Evolutionary conservation across 2,329 filamentous ascomycete genomes (phyloP).

Genomic region (Pseudopyrenochaeta lycopersici): DNA sequence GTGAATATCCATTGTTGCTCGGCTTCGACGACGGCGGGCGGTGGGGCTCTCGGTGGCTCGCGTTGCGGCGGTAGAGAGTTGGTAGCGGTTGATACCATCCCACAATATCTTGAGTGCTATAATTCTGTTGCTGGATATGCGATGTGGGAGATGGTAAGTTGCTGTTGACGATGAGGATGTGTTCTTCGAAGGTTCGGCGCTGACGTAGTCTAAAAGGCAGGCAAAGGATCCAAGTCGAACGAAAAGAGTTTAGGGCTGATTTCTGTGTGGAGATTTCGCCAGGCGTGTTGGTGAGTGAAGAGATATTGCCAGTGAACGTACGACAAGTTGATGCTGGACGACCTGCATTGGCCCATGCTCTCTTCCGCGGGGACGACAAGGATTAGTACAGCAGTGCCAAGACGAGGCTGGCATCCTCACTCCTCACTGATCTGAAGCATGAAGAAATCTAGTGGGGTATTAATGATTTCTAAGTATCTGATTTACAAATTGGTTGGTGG

Average conservation of each 20-base stretch:
- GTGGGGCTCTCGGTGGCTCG: slow-evolving; percentile 47
- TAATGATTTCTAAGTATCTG: too few relatives aligned
- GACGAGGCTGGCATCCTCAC: not conserved
- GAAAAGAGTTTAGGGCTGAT: not conserved
- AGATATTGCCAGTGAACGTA: slow-evolving; percentile 9
- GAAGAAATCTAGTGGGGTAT: too few relatives aligned
- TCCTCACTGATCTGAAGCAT: not conserved
- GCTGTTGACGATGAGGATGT: not conserved
- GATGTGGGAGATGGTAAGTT: not conserved
- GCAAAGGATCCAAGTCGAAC: not conserved
- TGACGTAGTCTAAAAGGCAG: not conserved
- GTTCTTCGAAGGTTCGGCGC: not conserved
- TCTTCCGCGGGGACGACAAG: slow-evolving; percentile 27
- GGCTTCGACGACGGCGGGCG: slow-evolving; percentile 61
- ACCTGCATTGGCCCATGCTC: slow-evolving; percentile 16
- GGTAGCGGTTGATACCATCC: slow-evolving; percentile 41
- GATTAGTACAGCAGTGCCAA: slow-evolving; percentile 19
- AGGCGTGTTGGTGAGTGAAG: not conserved
- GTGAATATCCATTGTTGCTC: slow-evolving; percentile 90
- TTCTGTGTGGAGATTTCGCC: not conserved
- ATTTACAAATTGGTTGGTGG: too few relatives aligned
- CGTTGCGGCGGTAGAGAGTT: slow-evolving; percentile 30
- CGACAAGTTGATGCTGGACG: slow-evolving; percentile 12
- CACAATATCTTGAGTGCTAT: slow-evolving; percentile 4
- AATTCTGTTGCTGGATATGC: not conserved